Base-by-base conservation (phyloP, 2,329 filamentous ascomycete genomes). In the Sporothrix phasma region DNA sequence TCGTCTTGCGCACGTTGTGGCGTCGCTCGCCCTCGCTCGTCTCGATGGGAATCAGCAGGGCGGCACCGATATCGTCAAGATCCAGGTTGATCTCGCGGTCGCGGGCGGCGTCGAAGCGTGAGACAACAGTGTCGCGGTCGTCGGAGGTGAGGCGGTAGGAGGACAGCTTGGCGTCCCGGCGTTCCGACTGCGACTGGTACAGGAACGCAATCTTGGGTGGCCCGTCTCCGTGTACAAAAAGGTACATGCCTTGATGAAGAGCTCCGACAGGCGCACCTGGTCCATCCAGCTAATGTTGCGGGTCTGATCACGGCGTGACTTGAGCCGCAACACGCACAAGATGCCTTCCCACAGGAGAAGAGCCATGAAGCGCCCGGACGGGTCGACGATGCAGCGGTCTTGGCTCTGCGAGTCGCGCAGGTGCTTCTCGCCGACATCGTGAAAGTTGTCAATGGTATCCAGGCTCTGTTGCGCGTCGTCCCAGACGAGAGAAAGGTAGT, bases 401-500 rank as follows among this genome's bases (percentile, higher is more conserved):
- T 89, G 88, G 65, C 89, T 92, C 73, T 93, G 89, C 7, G 88
- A 88, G 71, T 95, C 89, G 61, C 90, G 80, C 82, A 87, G 83
- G 66, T 85, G 81, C 43, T 78, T 81, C 70, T 87, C 84, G 37
- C 81, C 77, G 1, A 76, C 71, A 67, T 88, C 84, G 46, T 79
- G 75, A 46, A 84, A 81, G 1, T 76, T 69, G 69, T 81, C 77
- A 24, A 81, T 72, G 0, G 80, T 83, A 8, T 82, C 78, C 2
- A 88, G 74, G 64, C 78, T 73, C 22, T 75, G 75, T 4, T 72
- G 78, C 72, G 82, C 75, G 0, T 81, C 71, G 70, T 97, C 86
- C 92, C 94, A 99, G 17, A 82, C 86, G 22, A 96, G 75, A 1
- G 91, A 96, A 74, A 97, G 96, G 77, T 96, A 97, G 71, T 92